phyloP scores from a whole-genome alignment of 768 basidiomycete species.

The Hericium rajendrae region DNA sequence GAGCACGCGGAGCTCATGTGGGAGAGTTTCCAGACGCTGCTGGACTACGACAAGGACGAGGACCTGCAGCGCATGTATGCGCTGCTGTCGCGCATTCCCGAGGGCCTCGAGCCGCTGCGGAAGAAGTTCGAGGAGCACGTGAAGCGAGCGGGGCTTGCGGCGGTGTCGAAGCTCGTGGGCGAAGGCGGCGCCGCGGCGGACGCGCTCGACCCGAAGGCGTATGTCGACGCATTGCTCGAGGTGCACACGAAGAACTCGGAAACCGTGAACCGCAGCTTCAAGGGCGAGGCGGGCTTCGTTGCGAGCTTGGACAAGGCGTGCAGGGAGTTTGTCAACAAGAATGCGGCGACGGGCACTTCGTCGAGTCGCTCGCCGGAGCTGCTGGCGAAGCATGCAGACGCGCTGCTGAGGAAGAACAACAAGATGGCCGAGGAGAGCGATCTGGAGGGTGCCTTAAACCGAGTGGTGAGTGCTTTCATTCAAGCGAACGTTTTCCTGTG shows the following conservation, averaged over 20 bases:
- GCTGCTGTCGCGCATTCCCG: conserved; percentile 80
- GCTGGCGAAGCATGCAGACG: conserved; percentile 86
- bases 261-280: conserved; percentile 81
- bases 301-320: conserved; percentile 93
- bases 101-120: conserved; percentile 84
- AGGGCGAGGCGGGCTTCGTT: conserved; percentile 88
- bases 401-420: conserved; percentile 86
- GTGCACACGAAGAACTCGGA: conserved; percentile 90
- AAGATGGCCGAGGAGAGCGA: conserved; percentile 90
- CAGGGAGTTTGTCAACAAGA: conserved; percentile 90
- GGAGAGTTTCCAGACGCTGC: conserved; percentile 83
- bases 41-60: conserved; percentile 91
- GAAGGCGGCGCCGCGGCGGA: conserved; percentile 47
- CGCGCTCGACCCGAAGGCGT: conserved; percentile 81
- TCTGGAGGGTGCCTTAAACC: conserved; percentile 80
- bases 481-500: too few species aligned
- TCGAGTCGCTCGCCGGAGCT: conserved; percentile 85
- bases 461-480: conserved; percentile 52
- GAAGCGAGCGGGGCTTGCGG: conserved; percentile 77
- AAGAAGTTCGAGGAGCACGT: conserved; percentile 95
- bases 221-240: conserved; percentile 85
- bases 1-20: conserved; percentile 80
- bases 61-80: conserved; percentile 94
- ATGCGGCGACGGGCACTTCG: conserved; percentile 80
- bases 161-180: conserved; percentile 62